Evolutionary conservation across 1,284 basidiomycete genomes (phyloP), one percentile per base, ranked within the genome.

Genomic region (Stygiomarasmius scandens): DNA sequence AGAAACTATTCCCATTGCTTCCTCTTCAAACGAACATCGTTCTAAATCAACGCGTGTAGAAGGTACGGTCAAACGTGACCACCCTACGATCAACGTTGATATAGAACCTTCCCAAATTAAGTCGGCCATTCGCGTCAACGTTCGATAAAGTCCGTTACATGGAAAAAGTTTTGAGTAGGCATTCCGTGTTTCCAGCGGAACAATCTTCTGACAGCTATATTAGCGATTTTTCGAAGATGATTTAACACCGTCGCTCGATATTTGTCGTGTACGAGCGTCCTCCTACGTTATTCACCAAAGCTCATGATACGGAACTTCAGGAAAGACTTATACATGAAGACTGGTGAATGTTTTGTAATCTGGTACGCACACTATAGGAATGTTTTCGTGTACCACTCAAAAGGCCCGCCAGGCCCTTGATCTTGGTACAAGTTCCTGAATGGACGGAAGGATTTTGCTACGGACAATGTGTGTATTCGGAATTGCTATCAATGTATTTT

Each of bases 111-210:
- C 58, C 2, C 58, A 62, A 49, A 44, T 62, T 46, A 63, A 61
- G 46, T 60, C 58, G 41, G 60, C 60, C 41, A 60, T 63, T 41
- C 58, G 62, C 36, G 60, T 63, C 34, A 63, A 63, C 54, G 62
- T 63, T 19, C 62, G 62, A 49, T 63, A 52, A 55, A 49, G 34
- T 22, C 24, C 25, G 46, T 38, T 14, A 11, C 23, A 24, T 48
- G 38, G 38, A 10, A 48, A 25, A 14, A 3, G 12, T 23, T 16
- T 12, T 25, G 8, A 3, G 46, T 48, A 1, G 4, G 46, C 25
- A 10, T 25, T 16, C 1, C 23, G 23, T 25, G 12, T 16, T 23
- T 24, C n/a, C 22, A 22, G 23, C 25, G 24, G 16, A 9, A 48
- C 2, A 1, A 4, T 41, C 16, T 41, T 19, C 38, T 41, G 38